Evolutionary conservation across 306 rosid species (phyloP).

Genomic region (Trifolium fragiferum): DNA sequence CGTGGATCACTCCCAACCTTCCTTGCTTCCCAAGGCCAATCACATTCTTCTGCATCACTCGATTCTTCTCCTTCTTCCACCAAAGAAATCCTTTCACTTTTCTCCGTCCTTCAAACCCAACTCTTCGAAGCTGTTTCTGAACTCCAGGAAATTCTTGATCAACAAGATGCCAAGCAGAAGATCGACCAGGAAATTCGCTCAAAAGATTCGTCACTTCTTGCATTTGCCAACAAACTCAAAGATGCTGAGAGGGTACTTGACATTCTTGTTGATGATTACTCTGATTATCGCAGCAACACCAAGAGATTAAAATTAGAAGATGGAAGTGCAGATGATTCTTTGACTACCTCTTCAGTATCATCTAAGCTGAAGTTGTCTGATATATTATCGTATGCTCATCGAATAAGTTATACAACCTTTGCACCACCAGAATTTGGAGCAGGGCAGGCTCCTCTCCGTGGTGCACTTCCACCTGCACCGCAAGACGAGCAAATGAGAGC

Average conservation of each 20-base stretch:
- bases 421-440: constrained; percentile 97
- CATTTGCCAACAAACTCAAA: constrained; percentile 80
- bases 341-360: constrained; percentile 62
- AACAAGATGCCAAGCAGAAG: constrained; percentile 80
- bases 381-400: constrained; percentile 83
- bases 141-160: constrained; percentile 91
- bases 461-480: constrained; percentile 95
- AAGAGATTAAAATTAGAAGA: constrained; percentile 58
- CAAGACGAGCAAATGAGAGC: constrained; percentile 98
- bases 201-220: constrained; percentile 64
- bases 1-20: constrained; percentile 84
- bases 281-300: constrained; percentile 66
- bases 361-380: constrained; percentile 69
- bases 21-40: constrained; percentile 62
- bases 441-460: constrained; percentile 79
- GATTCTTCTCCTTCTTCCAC: constrained; percentile 66
- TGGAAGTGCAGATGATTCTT: constrained; percentile 54
- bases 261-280: constrained; percentile 81
- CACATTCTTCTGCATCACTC: constrained; percentile 43
- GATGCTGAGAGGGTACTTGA: constrained; percentile 86
- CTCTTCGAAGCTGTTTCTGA: constrained; percentile 86
- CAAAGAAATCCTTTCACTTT: constrained; percentile 73
- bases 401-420: constrained; percentile 92
- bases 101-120: constrained; percentile 76
- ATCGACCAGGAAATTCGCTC: constrained; percentile 63